Conservation (phyloP, 495 filamentous ascomycete species). For the Penicillium atrosanguineum region DNA sequence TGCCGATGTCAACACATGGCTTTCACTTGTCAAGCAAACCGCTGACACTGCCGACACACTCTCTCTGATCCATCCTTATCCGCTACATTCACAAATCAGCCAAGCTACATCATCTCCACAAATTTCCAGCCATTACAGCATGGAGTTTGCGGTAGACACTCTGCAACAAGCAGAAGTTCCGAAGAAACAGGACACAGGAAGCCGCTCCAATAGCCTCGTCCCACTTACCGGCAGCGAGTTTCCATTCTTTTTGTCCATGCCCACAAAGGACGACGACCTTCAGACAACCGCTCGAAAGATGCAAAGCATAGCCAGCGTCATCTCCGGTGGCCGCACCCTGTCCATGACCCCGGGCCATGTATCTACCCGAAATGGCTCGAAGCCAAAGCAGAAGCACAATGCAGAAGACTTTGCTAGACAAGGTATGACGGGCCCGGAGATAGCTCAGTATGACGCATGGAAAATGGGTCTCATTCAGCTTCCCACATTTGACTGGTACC, state of each 20-base stretch:
- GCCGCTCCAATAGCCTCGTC: background rate
- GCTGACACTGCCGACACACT: background rate
- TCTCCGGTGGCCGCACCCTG: conserved; percentile 19
- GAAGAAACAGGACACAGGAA: background rate
- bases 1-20: background rate
- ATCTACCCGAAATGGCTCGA: background rate
- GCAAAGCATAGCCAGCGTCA: conserved; percentile 16
- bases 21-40: background rate
- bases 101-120: background rate
- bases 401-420: conserved; percentile 20
- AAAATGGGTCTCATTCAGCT: conserved; percentile 8
- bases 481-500: conserved; percentile 23
- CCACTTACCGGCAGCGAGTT: background rate
- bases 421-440: conserved; percentile 20
- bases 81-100: background rate
- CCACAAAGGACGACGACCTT: conserved; percentile 20
- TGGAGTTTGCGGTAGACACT: background rate
- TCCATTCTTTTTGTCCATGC: conserved; percentile 19
- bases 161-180: background rate
- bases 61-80: background rate
- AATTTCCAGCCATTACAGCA: background rate
- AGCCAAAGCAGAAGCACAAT: conserved; percentile 7
- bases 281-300: conserved; percentile 24
- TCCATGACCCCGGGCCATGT: conserved; percentile 12
- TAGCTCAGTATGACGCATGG: conserved; percentile 22